Base-by-base conservation (phyloP, 2,329 filamentous ascomycete genomes). In the Pseudogymnoascus sp. region DNA sequence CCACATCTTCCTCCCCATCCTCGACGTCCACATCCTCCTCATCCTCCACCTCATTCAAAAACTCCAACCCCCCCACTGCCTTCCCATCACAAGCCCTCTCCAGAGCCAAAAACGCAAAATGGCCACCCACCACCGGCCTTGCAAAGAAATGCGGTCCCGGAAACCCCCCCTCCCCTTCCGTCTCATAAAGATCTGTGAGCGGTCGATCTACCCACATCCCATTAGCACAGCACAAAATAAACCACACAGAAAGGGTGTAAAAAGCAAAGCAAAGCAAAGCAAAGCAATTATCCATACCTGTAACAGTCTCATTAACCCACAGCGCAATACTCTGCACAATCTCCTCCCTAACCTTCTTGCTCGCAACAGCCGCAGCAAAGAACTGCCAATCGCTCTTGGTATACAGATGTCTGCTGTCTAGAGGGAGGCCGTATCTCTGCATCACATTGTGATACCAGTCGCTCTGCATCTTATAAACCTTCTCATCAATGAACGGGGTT, bases 341-440 rank as follows among this genome's bases (percentile, higher is more conserved):
- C 70, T 88, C 83, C 2, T 80, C 79, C 60, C 90, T 81, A 1
- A 88, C 88, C 62, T 79, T 75, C 70, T 82, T 81, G 66, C 84
- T 85, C 3, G 89, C 83, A 4, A 95, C 87, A 1, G 90, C 89
- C 54, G 91, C 90, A 0, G 90, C 89, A 72, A 94, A 92, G 72
- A 95, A 91, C 68, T 94, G 87, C 91, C 91, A 96, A 74, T 96
- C 91, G 30, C 87, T 91, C 75, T 96, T 96, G 34, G 90, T 88
- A 73, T 94, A 94, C 2, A 93, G 73, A 72, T 94, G 90, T 43
- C 91, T 83, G 66, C 83, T 88, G 73, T 96, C 91, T 6, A 96
- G 81, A 0, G 91, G 90, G 3, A 96, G 76, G 1, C 91, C 91
- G 72, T 93, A 95, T 68, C 83, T 85, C 72, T 95, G 90, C 65